These are phyloP conservation scores for Kandelia obovata DNA, from an alignment of 345 rosid genomes.

Conservation along the genomic window DNA sequence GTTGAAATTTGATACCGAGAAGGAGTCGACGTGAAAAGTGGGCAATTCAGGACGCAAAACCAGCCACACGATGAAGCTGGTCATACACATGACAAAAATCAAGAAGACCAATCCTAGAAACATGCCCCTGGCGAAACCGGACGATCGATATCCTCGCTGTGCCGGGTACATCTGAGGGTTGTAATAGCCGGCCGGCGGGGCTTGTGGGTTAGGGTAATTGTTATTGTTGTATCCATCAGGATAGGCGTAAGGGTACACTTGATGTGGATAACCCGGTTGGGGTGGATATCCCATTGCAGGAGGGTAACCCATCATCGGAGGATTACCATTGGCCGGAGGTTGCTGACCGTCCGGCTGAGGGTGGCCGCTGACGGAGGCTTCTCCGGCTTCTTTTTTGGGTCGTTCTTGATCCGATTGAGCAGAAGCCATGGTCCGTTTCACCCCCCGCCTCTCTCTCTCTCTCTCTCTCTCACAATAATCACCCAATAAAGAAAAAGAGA, in stretches of 20 bases:
- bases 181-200: conserved; percentile 47
- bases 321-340: conserved; percentile 13
- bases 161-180: conserved; percentile 17
- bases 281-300: conserved; percentile 35
- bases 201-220: conserved; percentile 23
- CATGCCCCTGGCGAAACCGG: conserved; percentile 37
- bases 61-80: conserved; percentile 52
- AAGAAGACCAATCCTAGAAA: conserved; percentile 35
- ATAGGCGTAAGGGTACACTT: conserved; percentile 3
- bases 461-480: conserved; percentile 3
- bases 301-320: conserved; percentile 30
- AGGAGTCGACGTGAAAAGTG: conserved; percentile 44
- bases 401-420: conserved; percentile 14
- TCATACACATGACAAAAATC: conserved; percentile 25
- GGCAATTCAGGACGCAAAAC: conserved; percentile 52
- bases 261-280: conserved; percentile 6
- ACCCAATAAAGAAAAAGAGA: not conserved
- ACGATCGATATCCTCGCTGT: conserved; percentile 13
- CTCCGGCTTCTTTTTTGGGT: not conserved
- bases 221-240: conserved; percentile 7
- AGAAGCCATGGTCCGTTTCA: conserved; percentile 22
- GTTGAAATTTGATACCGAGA: conserved; percentile 48
- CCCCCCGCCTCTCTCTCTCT: not conserved
- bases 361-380: conserved; percentile 8
- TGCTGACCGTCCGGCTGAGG: not conserved